A percentile compares a stretch with the other conserved stretches of the same genome.
phyloP scores from a whole-genome alignment of 495 filamentous ascomycete genomes.

The Parathielavia hyrcaniae region DNA sequence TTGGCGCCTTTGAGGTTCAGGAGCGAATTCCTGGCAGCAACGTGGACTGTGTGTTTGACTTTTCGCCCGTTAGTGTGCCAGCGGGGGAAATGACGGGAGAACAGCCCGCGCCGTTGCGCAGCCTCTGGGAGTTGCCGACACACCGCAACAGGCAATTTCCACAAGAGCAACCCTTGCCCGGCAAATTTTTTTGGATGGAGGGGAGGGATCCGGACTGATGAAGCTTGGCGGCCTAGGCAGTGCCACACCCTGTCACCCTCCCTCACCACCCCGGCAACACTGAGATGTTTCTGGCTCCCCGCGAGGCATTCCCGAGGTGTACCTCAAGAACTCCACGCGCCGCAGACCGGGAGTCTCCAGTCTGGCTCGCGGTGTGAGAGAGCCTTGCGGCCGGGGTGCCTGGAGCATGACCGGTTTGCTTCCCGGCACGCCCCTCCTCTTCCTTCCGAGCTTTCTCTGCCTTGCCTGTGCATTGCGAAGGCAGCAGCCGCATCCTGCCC shows the following conservation, averaged over 20 bases:
- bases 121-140: not conserved
- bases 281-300: not conserved
- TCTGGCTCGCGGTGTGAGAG: slow-evolving; percentile 23
- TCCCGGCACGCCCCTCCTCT: not conserved
- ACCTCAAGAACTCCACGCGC: too few species aligned
- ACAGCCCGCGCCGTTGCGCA: not conserved
- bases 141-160: slow-evolving; percentile 23
- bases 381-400: slow-evolving; percentile 18
- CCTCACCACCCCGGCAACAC: too few species aligned
- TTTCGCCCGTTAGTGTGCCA: not conserved
- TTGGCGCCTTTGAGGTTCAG: not conserved
- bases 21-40: not conserved
- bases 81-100: not conserved
- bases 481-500: slow-evolving; percentile 21
- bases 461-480: slow-evolving; percentile 20
- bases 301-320: too few species aligned
- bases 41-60: not conserved
- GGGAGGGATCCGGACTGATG: slow-evolving; percentile 22
- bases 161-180: slow-evolving; percentile 2
- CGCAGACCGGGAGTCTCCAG: not conserved
- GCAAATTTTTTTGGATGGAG: slow-evolving; percentile 19
- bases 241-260: not conserved
- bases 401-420: slow-evolving; percentile 6
- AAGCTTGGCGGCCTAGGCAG: slow-evolving; percentile 4
- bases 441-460: slow-evolving; percentile 6